Conservation (phyloP, 768 basidiomycete genomes). For the Rhizopogon roseolus region DNA sequence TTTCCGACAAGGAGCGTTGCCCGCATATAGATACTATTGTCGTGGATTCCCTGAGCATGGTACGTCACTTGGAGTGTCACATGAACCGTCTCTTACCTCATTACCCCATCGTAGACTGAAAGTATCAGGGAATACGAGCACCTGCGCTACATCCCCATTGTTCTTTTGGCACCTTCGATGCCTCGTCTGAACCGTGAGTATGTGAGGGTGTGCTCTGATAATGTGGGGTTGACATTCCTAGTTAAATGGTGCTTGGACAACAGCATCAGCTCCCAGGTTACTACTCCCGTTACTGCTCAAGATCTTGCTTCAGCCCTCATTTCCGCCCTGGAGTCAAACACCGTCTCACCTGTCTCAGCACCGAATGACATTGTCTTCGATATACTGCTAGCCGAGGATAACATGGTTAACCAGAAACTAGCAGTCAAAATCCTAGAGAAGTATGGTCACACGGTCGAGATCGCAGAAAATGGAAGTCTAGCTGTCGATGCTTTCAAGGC, state of each 20-base stretch:
- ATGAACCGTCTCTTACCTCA: constrained; percentile 9
- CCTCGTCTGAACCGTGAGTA: constrained; percentile 69
- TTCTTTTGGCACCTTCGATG: constrained; percentile 78
- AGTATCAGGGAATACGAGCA: constrained; percentile 89
- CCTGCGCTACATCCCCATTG: constrained; percentile 93
- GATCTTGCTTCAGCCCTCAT: constrained; percentile 91
- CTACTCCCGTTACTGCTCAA: constrained; percentile 82
- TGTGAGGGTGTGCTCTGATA: constrained; percentile 2
- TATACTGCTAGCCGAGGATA: constrained; percentile 96
- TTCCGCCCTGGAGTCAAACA: constrained; percentile 92
- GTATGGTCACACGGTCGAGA: constrained; percentile 92
- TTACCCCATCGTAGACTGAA: constrained; percentile 59
- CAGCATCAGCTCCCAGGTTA: constrained; percentile 92
- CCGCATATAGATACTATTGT: constrained; percentile 95
- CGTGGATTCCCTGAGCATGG: constrained; percentile 82
- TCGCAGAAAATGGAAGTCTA: constrained; percentile 94
- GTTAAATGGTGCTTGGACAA: constrained; percentile 98
- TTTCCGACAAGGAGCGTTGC: constrained; percentile 74
- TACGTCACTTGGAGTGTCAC: constrained; percentile 36
- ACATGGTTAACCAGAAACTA: constrained; percentile 91
- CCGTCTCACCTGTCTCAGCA: constrained; percentile 80
- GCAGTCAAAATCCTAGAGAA: constrained; percentile 96
- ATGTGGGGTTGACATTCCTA: constrained; percentile 18
- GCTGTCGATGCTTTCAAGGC: constrained; percentile 91
- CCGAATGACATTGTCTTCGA: constrained; percentile 86